Base-by-base conservation (phyloP, 495 filamentous ascomycete genomes). In the Thermochaetoides thermophila region DNA sequence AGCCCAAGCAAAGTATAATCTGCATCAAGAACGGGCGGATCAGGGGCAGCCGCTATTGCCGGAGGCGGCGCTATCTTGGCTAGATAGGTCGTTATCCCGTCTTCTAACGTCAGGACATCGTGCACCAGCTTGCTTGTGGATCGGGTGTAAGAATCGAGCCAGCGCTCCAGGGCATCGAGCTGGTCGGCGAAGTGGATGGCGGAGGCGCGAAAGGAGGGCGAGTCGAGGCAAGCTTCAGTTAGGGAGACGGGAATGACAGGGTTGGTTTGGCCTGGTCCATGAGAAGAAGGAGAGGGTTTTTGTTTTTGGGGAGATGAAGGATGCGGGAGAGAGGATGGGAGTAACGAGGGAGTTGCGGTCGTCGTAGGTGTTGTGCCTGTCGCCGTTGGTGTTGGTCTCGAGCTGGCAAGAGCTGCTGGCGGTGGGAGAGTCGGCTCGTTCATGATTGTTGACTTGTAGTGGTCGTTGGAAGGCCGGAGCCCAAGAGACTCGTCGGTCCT, bases 151-250 rank as follows among this genome's bases (percentile, higher is more conserved):
- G 67, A 69, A 25, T 95, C 86, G 16, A 96, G 76, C 89, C 89
- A 96, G 68, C 71, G 76, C 53, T 96, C 91, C 33, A 96, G 70
- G 35, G 71, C 68, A 35, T 96, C 89, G 50, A 93, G 71, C 62
- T 96, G 85, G 40, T 96, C 89, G 20, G 74, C 65, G 60, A 92
- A 94, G 61, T 95, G 85, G 24, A 78, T 58, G 35, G 85, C 74
- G 9, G 83, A 81, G 20, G 85, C 81, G 39, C 89, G 79, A 56
- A 96, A 97, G 23, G 86, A 91, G 15, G 89, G 89, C 3, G 83
- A 89, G 57, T 97, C 89, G 57, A 95, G 77, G 18, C 85, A 81
- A 29, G 89, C 89, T 69, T 97, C 89, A 64, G 82, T 85, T 36
- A 94, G 68, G 29, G 73, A 71, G 18, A 96, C 91, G n/a, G 89